Percentiles rank a stretch among this genome's conserved stretches.
phyloP scores from a whole-genome alignment of 169 alveolate species.

The Plasmodium cynomolgi region DNA sequence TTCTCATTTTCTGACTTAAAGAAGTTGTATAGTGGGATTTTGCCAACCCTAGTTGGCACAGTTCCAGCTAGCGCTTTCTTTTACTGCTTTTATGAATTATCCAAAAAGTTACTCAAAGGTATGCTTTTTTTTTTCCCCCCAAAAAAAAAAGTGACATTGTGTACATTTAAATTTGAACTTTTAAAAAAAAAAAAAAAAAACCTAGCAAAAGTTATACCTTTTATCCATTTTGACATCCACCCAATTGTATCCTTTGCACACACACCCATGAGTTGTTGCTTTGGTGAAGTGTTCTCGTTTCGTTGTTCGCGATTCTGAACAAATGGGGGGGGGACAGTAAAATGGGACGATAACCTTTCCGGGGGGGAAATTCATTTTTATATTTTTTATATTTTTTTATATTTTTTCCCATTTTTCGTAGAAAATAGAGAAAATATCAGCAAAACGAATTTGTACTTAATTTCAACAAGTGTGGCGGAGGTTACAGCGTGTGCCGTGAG shows the following conservation, averaged over 20 bases:
- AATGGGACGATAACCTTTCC: background rate
- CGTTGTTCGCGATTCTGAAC: background rate
- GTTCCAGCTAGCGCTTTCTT: constrained; percentile 85
- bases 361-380: background rate
- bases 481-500: constrained; percentile 31
- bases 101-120: constrained; percentile 78
- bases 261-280: background rate
- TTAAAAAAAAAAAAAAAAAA: background rate
- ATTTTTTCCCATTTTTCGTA: background rate
- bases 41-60: constrained; percentile 80
- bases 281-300: background rate
- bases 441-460: constrained; percentile 40
- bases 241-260: background rate
- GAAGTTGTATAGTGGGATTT: constrained; percentile 81
- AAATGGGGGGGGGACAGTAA: background rate
- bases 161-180: background rate
- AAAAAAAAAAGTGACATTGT: background rate
- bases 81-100: constrained; percentile 84
- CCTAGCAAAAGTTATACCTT: background rate
- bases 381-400: background rate
- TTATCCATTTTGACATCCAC: background rate
- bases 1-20: constrained; percentile 39
- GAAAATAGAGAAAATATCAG: constrained; percentile 41
- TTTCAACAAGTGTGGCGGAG: constrained; percentile 61
- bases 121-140: background rate